These are phyloP conservation scores for Byssothecium circinans DNA, from an alignment of 2,329 filamentous ascomycete genomes.

Conservation along the genomic window DNA sequence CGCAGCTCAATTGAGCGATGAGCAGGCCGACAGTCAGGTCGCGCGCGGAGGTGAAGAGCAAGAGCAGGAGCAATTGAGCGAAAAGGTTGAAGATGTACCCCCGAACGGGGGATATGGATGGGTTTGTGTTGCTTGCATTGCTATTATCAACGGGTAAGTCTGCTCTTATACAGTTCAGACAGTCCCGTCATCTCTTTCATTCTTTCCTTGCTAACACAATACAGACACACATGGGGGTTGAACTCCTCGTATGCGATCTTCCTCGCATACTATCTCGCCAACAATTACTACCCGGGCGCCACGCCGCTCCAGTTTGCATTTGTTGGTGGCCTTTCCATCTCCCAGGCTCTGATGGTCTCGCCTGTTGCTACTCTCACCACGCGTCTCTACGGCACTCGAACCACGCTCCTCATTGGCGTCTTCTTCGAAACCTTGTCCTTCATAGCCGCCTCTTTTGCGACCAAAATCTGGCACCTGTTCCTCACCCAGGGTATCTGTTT, in stretches of 20 bases:
- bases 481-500: constrained; percentile 75
- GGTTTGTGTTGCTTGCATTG: constrained; percentile 51
- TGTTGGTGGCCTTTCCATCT: constrained; percentile 71
- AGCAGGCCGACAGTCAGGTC: neutral
- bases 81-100: constrained; percentile 44
- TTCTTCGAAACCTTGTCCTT: constrained; percentile 66
- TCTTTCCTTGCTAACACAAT: constrained; percentile 11
- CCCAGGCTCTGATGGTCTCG: constrained; percentile 66
- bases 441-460: constrained; percentile 70
- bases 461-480: constrained; percentile 73
- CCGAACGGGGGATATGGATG: constrained; percentile 66
- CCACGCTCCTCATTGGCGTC: constrained; percentile 66
- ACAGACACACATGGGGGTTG: constrained; percentile 72
- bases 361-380: constrained; percentile 67
- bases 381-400: constrained; percentile 63
- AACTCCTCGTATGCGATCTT: constrained; percentile 74
- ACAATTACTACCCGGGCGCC: constrained; percentile 63
- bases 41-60: neutral
- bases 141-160: constrained; percentile 40
- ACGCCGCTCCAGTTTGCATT: constrained; percentile 72
- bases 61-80: constrained; percentile 4
- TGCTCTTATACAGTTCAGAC: too few relatives aligned
- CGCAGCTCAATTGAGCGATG: neutral
- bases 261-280: constrained; percentile 69
- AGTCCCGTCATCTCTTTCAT: neutral